Conservation (phyloP, 2,329 filamentous ascomycete genomes). For the Ambrosiella beaveri region DNA sequence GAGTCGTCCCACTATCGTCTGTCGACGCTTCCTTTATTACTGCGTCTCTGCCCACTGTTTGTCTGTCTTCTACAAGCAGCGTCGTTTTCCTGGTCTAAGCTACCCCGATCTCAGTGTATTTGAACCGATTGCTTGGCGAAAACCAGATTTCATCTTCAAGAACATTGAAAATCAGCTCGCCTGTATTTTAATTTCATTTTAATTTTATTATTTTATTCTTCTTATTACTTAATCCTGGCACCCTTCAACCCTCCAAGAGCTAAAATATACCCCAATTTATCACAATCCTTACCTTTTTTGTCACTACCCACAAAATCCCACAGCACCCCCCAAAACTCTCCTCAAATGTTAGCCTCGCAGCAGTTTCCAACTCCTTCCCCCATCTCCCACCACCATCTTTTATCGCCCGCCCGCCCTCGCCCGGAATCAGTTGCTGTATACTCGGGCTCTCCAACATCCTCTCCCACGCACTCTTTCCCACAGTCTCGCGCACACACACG, state of each 20-base stretch:
- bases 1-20: background rate
- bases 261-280: background rate
- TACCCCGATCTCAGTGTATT: background rate
- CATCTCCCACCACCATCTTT: slow-evolving; percentile 1
- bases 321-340: background rate
- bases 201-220: background rate
- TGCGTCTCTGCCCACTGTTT: background rate
- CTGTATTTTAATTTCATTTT: background rate
- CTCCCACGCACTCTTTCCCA: background rate
- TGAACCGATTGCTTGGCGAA: background rate
- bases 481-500: background rate
- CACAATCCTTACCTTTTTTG: background rate
- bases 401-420: slow-evolving; percentile 1
- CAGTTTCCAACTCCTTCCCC: slow-evolving; percentile 7
- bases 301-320: slow-evolving; percentile 1
- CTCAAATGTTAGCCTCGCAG: slow-evolving; percentile 11
- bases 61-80: background rate
- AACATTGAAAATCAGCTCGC: background rate
- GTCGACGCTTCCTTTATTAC: background rate
- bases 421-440: background rate
- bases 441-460: background rate
- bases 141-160: background rate
- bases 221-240: background rate
- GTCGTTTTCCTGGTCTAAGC: background rate
- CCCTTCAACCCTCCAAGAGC: too few species aligned